phyloP scores from a whole-genome alignment of 2,329 filamentous ascomycete species.

The Aspergillus quadrilineatus region DNA sequence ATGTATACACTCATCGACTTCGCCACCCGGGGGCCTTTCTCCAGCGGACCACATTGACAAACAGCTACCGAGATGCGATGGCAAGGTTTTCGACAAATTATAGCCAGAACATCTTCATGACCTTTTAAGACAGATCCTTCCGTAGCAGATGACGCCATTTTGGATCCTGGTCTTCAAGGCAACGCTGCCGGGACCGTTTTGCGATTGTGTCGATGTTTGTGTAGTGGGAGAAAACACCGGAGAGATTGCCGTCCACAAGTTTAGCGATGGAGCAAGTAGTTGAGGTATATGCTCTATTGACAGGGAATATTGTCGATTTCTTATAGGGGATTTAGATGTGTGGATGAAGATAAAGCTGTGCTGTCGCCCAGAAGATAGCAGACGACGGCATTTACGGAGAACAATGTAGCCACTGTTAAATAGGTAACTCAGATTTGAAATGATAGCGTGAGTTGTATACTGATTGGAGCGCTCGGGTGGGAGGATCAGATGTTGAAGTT shows the following conservation, averaged over 20 bases:
- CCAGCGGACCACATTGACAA: no score
- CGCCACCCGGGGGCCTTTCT: no score
- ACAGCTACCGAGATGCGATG: no score
- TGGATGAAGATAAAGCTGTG: background rate
- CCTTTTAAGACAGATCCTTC: no score
- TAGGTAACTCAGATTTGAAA: background rate
- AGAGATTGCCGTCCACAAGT: background rate
- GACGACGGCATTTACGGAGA: background rate
- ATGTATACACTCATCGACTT: no score
- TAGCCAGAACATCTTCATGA: no score
- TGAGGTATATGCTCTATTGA: constrained; percentile 1
- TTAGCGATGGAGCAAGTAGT: background rate
- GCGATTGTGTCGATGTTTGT: background rate
- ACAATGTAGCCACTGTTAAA: background rate
- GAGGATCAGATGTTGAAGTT: constrained; percentile 2
- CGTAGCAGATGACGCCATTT: background rate
- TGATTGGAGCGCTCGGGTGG: background rate
- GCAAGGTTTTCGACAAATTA: no score
- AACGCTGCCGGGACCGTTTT: background rate
- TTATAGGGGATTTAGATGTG: background rate
- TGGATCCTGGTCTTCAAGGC: background rate
- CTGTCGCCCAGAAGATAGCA: background rate
- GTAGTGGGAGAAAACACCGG: background rate
- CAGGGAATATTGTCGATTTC: background rate
- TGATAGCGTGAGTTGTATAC: constrained; percentile 4